Base-by-base conservation (phyloP, 2,329 filamentous ascomycete species). In the Amauroascus verrucosus region DNA sequence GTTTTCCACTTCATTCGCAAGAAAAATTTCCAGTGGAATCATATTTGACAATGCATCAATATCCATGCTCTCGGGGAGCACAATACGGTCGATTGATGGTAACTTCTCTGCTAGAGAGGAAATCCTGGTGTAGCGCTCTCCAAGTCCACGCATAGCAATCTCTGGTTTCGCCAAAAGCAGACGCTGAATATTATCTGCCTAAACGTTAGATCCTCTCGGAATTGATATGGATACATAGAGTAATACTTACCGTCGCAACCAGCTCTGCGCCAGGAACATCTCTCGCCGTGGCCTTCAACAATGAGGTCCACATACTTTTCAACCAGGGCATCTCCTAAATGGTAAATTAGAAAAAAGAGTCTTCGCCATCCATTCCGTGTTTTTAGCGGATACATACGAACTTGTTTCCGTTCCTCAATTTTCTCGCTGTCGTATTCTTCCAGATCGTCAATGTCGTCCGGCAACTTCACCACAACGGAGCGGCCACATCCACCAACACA, bases 221-320 rank as follows among this genome's bases (percentile, higher is more conserved):
- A 32, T 13, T 28, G 14, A 6, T 32, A 7, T 6, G 7, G 2
- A 24, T 11, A 14, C 24, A 20, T 14, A 35, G 13, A 37, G 7
- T 13, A 30, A 44, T 22, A 72, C 56, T 24, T 74, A 88, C 85
- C 83, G 69, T 95, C 89, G 66, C 90, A 96, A n/a, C 88, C 89
- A 56, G 82, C 82, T 65, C 82, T 86, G 61, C 82, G 81, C 93
- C 91, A 98, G 16, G 93, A 75, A 64, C 91, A 98, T 57, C 82
- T 83, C 50, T 88, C 83, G 26, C 83, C 78, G 65, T 98, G 91
- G 1, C 83, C 85, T 22, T 81, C 77, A 13, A 86, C 71, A 50
- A 96, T 84, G 56, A 91, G 74, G 48, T 82, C 80, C 20, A 75
- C 75, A 65, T 95, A 96, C 63, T 84, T 84, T 44, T 86, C 80